Base-by-base conservation (phyloP, 2,329 filamentous ascomycete species). In the Sporothrix dimorphospora region DNA sequence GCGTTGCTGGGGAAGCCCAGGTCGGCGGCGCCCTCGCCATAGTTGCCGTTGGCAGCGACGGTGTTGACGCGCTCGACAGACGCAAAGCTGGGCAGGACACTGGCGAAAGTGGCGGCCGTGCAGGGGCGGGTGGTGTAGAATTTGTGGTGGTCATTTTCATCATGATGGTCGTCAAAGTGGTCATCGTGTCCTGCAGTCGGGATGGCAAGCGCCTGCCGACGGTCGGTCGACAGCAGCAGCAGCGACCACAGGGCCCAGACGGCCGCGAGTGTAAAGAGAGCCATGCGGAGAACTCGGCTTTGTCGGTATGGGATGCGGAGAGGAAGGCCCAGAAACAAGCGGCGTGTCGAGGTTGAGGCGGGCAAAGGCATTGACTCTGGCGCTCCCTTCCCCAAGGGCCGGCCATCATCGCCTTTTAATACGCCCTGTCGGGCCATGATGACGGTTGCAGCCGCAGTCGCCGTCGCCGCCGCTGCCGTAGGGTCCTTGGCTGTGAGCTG, bases 21-120 rank as follows among this genome's bases (percentile, higher is more conserved):
- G 71, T 83, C 76, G 7, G 73, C 75, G 6, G 73, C 0, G 0
- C 81, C 81, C 45, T 83, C 81, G 63, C 82, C 81, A 57, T 81
- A 82, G 4, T 76, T 79, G 61, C 78, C 77, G 2, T 80, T 80
- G 1, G 76, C 75, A 24, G 76, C 70, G 24, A 82, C 75, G 27
- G 75, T 73, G 61, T 77, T 73, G n/a, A 79, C 76, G 73, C 81
- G 34, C 75, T 82, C 69, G 79, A 81, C 24, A 79, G 78, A 16
- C 77, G 76, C 11, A 81, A 83, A 47, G 73, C 14, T 34, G 14
- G 74, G 71, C n/a, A 75, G 74, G 14, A 40, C 69, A 8, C 24
- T 21, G 11, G 63, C 49, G 45, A 75, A 74, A 1, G 69, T 70
- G 21, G 34, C 47, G 3, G 38, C 69, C 11, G 69, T 68, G 59